These are phyloP conservation scores for Hyaloscypha variabilis DNA, from an alignment of 495 filamentous ascomycete genomes.

Conservation along the genomic window DNA sequence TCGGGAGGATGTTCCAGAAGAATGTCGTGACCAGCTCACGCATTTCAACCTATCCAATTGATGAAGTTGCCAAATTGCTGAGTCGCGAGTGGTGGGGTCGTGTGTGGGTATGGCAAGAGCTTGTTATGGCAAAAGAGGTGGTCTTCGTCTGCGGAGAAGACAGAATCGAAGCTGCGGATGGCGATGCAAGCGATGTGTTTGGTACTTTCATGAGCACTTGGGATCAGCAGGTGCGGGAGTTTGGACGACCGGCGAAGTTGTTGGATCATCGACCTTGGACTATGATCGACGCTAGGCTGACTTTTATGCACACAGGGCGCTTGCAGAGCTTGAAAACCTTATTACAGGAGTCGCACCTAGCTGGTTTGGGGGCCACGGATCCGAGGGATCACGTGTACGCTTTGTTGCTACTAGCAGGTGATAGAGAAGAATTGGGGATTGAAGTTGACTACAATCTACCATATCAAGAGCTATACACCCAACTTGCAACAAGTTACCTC, in stretches of 20 bases:
- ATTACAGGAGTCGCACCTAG: conserved; percentile 4
- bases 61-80: conserved; percentile 1
- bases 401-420: not conserved
- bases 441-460: conserved; percentile 2
- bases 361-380: not conserved
- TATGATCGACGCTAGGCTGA: not conserved
- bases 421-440: not conserved
- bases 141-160: conserved; percentile 4
- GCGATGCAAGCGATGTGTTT: conserved; percentile 4
- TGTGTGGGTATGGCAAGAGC: conserved; percentile 7
- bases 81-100: conserved; percentile 5
- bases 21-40: not conserved
- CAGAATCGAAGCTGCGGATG: not conserved
- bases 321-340: not conserved
- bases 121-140: conserved; percentile 7
- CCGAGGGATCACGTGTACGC: conserved; percentile 6
- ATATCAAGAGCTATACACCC: conserved; percentile 1
- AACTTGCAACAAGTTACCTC: not conserved
- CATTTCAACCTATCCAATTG: not conserved
- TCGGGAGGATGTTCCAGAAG: conserved; percentile 8
- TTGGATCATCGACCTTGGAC: conserved; percentile 7
- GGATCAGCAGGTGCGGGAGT: not conserved
- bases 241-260: not conserved
- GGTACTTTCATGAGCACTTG: conserved; percentile 3
- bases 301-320: not conserved